Evolutionary conservation across 1,284 basidiomycete species (phyloP).

Genomic region (Prillingera fragicola): DNA sequence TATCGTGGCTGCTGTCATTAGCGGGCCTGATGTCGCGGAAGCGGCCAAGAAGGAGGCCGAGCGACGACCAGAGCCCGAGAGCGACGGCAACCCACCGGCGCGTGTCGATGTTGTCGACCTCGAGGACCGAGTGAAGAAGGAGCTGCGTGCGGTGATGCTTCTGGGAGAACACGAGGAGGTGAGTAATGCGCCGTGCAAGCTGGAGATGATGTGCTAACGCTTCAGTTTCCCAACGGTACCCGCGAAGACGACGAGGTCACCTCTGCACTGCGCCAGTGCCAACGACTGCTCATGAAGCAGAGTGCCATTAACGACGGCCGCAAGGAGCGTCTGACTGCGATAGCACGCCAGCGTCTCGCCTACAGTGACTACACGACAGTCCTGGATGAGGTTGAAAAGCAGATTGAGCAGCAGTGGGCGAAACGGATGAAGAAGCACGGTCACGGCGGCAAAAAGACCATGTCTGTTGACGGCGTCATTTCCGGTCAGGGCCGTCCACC

Average conservation of each 20-base stretch:
- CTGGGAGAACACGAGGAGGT: conserved; percentile 52
- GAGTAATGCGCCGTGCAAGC: conserved; percentile 17
- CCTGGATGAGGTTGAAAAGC: conserved; percentile 75
- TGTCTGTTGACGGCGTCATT: conserved; percentile 49
- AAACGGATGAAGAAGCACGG: conserved; percentile 51
- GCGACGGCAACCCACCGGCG: conserved; percentile 7
- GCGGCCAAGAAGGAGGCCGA: conserved; percentile 54
- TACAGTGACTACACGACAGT: conserved; percentile 80
- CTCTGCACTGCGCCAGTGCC: conserved; percentile 78
- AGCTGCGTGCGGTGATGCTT: conserved; percentile 53
- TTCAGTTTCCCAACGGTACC: conserved; percentile 66
- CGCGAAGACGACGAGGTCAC: conserved; percentile 90
- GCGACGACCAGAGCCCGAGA: conserved; percentile 12
- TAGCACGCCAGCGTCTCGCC: conserved; percentile 81
- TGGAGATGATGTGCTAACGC: background rate
- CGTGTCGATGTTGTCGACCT: conserved; percentile 51
- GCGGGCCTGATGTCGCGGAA: conserved; percentile 31
- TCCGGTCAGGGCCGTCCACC: conserved; percentile 55
- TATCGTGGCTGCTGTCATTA: conserved; percentile 69
- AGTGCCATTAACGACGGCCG: conserved; percentile 76
- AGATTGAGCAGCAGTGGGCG: conserved; percentile 55
- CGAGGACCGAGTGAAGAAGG: conserved; percentile 53
- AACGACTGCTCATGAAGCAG: conserved; percentile 71
- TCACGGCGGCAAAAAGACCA: conserved; percentile 50
- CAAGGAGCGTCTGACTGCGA: conserved; percentile 63